Evolutionary conservation across 441 rosid species (phyloP).

Genomic region (Populus tomentosa): DNA sequence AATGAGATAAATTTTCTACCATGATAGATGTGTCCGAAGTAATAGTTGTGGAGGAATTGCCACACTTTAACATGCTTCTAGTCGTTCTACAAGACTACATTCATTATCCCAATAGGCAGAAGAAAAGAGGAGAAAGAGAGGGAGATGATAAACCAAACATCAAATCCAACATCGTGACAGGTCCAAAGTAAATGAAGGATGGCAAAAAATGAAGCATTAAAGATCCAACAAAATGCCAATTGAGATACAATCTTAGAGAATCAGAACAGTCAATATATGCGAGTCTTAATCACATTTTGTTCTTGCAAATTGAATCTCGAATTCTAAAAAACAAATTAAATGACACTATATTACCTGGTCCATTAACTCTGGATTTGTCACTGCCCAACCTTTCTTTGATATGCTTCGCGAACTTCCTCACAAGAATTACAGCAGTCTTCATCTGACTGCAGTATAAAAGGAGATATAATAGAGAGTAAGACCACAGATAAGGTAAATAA

Average conservation of each 20-base stretch:
- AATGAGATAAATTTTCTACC: neutral
- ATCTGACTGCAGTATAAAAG: slow-evolving; percentile 47
- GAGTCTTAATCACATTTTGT: neutral
- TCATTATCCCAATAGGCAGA: neutral
- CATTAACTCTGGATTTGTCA: slow-evolving; percentile 70
- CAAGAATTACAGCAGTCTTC: slow-evolving; percentile 88
- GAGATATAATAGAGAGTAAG: slow-evolving; percentile 1
- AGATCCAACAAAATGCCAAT: neutral
- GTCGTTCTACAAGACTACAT: neutral
- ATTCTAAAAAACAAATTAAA: neutral
- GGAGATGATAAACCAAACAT: neutral
- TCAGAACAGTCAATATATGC: neutral
- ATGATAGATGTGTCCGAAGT: too few relatives aligned
- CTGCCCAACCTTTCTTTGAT: slow-evolving; percentile 93
- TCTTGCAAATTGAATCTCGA: neutral
- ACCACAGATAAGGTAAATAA: neutral
- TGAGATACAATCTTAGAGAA: neutral
- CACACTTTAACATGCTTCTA: too few relatives aligned
- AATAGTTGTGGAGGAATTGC: neutral
- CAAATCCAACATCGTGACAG: neutral
- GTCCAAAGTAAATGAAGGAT: neutral
- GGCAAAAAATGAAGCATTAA: neutral
- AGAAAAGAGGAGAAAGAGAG: neutral
- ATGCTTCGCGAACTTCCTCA: slow-evolving; percentile 97
- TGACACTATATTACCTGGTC: slow-evolving; percentile 68